Evolutionary conservation across 108 stramenopile genomes (phyloP), one percentile per base, ranked within the genome.

Genomic region (Conticribra weissflogii): DNA sequence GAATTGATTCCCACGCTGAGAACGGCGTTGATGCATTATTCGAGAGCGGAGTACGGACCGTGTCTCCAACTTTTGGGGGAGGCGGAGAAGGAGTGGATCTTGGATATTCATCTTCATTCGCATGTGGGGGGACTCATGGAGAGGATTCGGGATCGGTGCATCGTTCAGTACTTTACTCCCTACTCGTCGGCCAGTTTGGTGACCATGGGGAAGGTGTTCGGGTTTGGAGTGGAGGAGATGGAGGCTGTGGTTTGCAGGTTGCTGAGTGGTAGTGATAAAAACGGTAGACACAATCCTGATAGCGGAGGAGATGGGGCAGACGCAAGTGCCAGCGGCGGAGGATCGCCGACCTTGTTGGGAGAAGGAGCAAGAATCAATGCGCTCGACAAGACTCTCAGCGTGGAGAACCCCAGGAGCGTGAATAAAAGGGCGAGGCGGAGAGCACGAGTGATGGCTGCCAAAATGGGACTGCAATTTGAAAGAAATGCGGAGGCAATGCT

Each of bases 91-190:
- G 79, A 78, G 15, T 49, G 74, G 31, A 29, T 61, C n/a, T 8
- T 71, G 0, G 88, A 89, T 55, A 47, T 86, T 45, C 86, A 85
- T 59, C 74, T 85, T 27, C 83, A 72, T 24, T 34, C 70, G 7
- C 81, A 83, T 46, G 79, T 83, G 47, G 50, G 61, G 0, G 48
- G 27, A 1, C 60, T 94, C 23, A 34, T 78, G 8, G 63, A 81
- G 46, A 64, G 53, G 50, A 81, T 94, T 19, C 77, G 85, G 29
- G 85, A 89, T 55, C 71, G 69, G 24, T 88, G 86, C 66, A 63
- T 94, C 16, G 73, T 79, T 58, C 86, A 90, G 62, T 94, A 91
- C 52, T 81, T 86, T 33, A 65, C 52, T 52, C 89, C 93, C 1
- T 92, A 89, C 55, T 78, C 79, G 25, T 69, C 81, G 1, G 83